These are phyloP conservation scores for Lindgomyces ingoldianus DNA, from an alignment of 495 filamentous ascomycete genomes.

Conservation along the genomic window DNA sequence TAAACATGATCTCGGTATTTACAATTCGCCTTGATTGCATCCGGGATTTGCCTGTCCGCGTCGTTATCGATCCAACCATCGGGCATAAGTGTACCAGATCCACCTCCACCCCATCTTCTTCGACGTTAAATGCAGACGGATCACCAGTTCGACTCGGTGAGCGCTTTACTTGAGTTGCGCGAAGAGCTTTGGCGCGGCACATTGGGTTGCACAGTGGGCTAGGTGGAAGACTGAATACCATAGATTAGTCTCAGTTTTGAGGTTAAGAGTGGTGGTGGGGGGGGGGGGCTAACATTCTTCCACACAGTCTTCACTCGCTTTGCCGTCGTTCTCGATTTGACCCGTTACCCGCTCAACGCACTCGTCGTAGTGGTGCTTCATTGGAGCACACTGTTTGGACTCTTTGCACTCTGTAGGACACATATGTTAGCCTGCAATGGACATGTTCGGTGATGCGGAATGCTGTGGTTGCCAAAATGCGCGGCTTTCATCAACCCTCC, in stretches of 20 bases:
- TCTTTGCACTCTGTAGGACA: constrained; percentile 73
- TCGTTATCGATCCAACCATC: background rate
- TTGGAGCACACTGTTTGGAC: constrained; percentile 77
- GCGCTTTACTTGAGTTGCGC: constrained; percentile 73
- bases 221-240: constrained; percentile 93
- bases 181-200: constrained; percentile 95
- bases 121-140: too few relatives aligned
- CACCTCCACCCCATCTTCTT: too few relatives aligned
- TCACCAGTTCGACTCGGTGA: background rate
- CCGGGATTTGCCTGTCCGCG: background rate
- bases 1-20: constrained; percentile 33
- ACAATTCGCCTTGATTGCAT: constrained; percentile 15
- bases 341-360: constrained; percentile 89
- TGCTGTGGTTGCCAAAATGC: background rate
- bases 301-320: constrained; percentile 87
- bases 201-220: constrained; percentile 85
- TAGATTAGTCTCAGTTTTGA: constrained; percentile 3
- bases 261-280: background rate
- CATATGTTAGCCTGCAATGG: background rate
- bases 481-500: background rate
- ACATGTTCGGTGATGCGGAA: background rate
- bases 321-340: constrained; percentile 66
- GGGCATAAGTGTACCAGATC: too few relatives aligned
- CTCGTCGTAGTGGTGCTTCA: constrained; percentile 97
- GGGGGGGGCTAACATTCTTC: constrained; percentile 87